These are phyloP conservation scores for Fusarium sp. DNA, from an alignment of 2,329 filamentous ascomycete genomes.

Conservation along the genomic window DNA sequence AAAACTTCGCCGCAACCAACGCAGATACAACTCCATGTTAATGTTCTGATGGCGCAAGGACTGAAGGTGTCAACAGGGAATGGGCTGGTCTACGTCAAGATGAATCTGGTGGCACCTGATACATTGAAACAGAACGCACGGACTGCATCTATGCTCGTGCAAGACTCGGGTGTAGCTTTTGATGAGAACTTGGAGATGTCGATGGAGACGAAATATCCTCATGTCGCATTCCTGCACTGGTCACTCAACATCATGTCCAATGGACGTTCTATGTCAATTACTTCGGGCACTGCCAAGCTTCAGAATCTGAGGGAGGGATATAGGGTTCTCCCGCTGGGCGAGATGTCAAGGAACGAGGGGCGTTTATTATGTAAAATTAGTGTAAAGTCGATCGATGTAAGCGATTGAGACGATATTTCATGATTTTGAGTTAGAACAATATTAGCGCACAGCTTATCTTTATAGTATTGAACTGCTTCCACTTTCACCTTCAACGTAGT, in stretches of 20 bases:
- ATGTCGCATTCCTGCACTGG: constrained; percentile 6
- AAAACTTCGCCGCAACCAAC: neutral
- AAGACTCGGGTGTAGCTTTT: neutral
- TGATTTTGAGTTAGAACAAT: neutral
- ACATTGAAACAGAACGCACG: neutral
- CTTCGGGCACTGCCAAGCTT: neutral
- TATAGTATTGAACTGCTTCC: rapidly evolving
- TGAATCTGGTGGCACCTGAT: constrained; percentile 6
- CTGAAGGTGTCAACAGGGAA: neutral
- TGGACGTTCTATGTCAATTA: rapidly evolving
- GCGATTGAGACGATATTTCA: neutral
- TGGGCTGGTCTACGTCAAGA: neutral
- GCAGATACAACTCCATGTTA: neutral
- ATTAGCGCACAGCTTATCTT: neutral
- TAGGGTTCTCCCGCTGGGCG: neutral
- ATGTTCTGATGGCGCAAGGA: neutral
- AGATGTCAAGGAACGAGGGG: neutral
- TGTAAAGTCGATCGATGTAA: neutral
- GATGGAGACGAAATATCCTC: neutral
- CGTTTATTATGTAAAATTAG: constrained; percentile 12
- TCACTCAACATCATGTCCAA: neutral
- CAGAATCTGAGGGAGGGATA: constrained; percentile 4
- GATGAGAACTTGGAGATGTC: neutral
- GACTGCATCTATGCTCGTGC: neutral
- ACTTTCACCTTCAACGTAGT: neutral